A percentile compares a stretch with the other conserved stretches of the same genome.
These are phyloP conservation scores for Sporothrix globosa DNA, from an alignment of 2,329 filamentous ascomycete genomes.

Conservation along the genomic window DNA sequence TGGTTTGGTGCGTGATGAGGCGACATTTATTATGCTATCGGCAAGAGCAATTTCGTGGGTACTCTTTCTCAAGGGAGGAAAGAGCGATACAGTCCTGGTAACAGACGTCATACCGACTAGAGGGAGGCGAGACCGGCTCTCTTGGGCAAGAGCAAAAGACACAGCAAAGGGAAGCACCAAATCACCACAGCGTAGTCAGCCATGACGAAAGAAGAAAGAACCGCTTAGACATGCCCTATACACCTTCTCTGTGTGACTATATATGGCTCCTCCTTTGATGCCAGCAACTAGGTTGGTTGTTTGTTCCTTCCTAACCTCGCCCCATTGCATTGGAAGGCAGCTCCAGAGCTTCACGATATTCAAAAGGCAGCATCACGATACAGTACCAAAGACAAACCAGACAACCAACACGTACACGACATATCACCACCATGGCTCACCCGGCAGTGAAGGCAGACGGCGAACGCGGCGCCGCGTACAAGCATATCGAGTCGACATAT, in stretches of 20 bases:
- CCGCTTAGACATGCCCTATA: not conserved
- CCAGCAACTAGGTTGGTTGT: not conserved
- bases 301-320: not conserved
- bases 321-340: not conserved
- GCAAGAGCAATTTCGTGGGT: not conserved
- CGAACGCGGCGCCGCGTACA: constrained; percentile 23
- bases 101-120: not conserved
- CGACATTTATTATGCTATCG: not conserved
- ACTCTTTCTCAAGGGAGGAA: constrained; percentile 17
- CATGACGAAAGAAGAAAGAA: constrained; percentile 7
- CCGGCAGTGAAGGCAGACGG: not conserved
- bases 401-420: not conserved
- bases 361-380: not conserved
- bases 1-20: not conserved
- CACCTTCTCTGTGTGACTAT: not conserved
- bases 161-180: not conserved
- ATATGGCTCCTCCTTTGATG: not conserved
- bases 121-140: not conserved
- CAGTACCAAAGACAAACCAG: not conserved
- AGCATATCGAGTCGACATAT: constrained; percentile 46
- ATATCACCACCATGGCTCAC: constrained; percentile 20
- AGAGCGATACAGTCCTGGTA: constrained; percentile 2
- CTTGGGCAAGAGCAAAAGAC: not conserved
- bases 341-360: not conserved
- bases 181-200: not conserved